Evolutionary conservation across 139 green algal genomes (phyloP).

Genomic region (Asterochloris sp.): DNA sequence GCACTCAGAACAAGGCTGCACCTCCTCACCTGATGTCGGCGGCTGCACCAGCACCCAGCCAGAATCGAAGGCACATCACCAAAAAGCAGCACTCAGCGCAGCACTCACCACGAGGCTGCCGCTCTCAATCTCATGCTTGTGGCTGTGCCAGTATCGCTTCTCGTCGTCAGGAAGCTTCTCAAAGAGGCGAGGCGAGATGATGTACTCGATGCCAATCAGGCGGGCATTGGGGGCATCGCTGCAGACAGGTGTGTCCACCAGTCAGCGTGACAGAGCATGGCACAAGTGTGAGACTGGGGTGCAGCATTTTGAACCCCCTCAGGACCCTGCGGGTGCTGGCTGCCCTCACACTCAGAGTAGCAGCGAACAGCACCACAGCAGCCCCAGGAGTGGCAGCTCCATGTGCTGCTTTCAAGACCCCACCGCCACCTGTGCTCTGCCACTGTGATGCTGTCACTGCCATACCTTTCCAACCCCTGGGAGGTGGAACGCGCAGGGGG

Average conservation of each 20-base stretch:
- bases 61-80: no score
- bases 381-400: neutral
- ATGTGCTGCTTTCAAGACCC: neutral
- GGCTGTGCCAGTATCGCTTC: constrained; percentile 74
- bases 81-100: no score
- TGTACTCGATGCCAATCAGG: constrained; percentile 76
- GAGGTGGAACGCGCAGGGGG: neutral
- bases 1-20: no score
- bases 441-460: neutral
- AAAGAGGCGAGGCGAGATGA: constrained; percentile 61
- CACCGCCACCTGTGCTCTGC: neutral
- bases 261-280: neutral
- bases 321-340: neutral
- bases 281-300: neutral
- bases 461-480: neutral
- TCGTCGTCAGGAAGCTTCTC: constrained; percentile 65
- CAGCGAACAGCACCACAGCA: neutral
- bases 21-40: no score
- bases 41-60: no score
- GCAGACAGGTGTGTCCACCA: neutral
- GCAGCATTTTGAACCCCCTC: constrained; percentile 5
- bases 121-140: constrained; percentile 66
- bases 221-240: constrained; percentile 41
- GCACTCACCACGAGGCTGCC: constrained; percentile 34
- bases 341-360: neutral